phyloP scores from a whole-genome alignment of 805 yeast genomes.

The Brettanomyces anomalus region DNA sequence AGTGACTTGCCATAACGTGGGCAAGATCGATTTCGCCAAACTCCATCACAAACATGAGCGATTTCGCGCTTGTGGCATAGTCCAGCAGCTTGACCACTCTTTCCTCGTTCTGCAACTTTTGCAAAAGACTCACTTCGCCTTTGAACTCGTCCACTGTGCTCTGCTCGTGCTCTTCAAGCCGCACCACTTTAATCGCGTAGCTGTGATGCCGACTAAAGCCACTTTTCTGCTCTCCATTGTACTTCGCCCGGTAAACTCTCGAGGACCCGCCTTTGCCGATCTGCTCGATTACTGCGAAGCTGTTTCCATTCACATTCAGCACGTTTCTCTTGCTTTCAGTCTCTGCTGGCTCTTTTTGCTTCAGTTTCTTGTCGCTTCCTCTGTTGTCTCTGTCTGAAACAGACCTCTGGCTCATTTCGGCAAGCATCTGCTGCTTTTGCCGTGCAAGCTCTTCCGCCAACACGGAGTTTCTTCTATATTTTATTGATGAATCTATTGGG shows the following conservation, averaged over 20 bases:
- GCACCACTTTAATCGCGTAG: constrained; percentile 76
- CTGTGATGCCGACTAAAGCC: background rate
- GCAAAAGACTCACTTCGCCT: constrained; percentile 77
- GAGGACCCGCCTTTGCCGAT: constrained; percentile 92
- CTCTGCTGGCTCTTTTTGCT: too few relatives aligned
- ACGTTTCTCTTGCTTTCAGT: constrained; percentile 4
- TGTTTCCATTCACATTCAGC: constrained; percentile 42
- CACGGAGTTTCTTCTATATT: too few relatives aligned
- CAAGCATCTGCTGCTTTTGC: too few relatives aligned
- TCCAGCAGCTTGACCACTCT: constrained; percentile 77
- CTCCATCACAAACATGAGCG: constrained; percentile 77
- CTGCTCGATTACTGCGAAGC: constrained; percentile 67
- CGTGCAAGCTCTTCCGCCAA: too few relatives aligned
- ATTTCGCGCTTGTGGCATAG: constrained; percentile 55
- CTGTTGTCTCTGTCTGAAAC: too few relatives aligned
- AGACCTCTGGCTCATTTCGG: too few relatives aligned
- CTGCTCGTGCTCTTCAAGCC: constrained; percentile 74
- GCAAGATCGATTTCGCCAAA: constrained; percentile 91
- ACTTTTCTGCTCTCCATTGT: constrained; percentile 28
- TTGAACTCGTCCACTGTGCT: constrained; percentile 68
- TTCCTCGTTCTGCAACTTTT: constrained; percentile 46
- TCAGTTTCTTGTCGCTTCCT: too few relatives aligned
- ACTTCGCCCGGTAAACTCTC: constrained; percentile 58
- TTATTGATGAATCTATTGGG: too few relatives aligned
- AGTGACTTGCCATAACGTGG: constrained; percentile 57